Percentiles rank a stretch among this genome's conserved stretches.
Evolutionary conservation across 1,284 basidiomycete genomes (phyloP).

Genomic region (Ustilago trichophora): DNA sequence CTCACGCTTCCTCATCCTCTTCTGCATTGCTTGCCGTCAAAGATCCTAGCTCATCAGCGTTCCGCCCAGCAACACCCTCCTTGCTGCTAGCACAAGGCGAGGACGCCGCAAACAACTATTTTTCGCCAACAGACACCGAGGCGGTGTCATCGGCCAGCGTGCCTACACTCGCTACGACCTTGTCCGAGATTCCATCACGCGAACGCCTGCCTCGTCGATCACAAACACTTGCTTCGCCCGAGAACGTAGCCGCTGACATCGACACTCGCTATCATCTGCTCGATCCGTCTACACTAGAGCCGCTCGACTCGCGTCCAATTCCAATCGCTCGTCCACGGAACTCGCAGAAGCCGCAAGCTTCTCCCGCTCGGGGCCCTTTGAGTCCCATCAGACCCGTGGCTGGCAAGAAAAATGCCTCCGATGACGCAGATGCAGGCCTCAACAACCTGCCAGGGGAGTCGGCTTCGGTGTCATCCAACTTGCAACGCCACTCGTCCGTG

Average conservation of each 20-base stretch:
- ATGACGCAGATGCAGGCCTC: too few relatives aligned
- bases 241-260: slow-evolving; percentile 31
- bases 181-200: neutral
- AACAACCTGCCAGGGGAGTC: slow-evolving; percentile 4
- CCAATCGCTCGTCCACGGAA: slow-evolving; percentile 35
- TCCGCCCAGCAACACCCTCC: slow-evolving; percentile 40
- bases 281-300: slow-evolving; percentile 28
- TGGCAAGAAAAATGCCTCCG: slow-evolving; percentile 1
- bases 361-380: too few relatives aligned
- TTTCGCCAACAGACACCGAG: slow-evolving; percentile 1
- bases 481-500: slow-evolving; percentile 46
- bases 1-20: neutral
- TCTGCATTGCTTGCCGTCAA: slow-evolving; percentile 5
- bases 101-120: slow-evolving; percentile 6
- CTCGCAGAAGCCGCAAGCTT: too few relatives aligned
- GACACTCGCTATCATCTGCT: slow-evolving; percentile 14
- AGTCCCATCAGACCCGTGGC: slow-evolving; percentile 2
- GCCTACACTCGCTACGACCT: slow-evolving; percentile 4
- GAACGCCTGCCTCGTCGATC: slow-evolving; percentile 22
- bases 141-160: slow-evolving; percentile 16
- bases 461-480: neutral
- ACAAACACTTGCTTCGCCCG: slow-evolving; percentile 36
- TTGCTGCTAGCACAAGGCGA: slow-evolving; percentile 23
- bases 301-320: slow-evolving; percentile 35
- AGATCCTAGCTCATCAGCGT: neutral